phyloP scores from a whole-genome alignment of 1,139 yeast species.

The Suzukiozyma palmioleophila region DNA sequence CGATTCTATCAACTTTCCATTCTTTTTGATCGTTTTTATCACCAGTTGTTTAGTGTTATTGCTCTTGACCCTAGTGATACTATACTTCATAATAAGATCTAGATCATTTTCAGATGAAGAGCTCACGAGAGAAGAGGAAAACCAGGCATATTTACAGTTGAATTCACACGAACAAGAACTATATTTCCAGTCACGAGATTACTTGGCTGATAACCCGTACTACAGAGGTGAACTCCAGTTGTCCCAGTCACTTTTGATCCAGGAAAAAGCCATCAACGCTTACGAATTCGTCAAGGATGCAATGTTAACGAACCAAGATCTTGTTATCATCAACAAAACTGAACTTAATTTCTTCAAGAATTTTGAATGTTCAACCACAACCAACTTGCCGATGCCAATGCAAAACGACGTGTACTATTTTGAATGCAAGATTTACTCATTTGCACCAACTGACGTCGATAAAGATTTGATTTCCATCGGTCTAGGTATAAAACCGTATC shows the following conservation, averaged over 20 bases:
- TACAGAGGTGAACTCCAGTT: constrained; percentile 39
- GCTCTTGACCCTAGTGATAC: constrained; percentile 10
- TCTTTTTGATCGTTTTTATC: constrained; percentile 8
- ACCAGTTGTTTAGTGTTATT: constrained; percentile 11
- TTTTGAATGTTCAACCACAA: constrained; percentile 72
- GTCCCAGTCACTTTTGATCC: constrained; percentile 59
- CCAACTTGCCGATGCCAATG: constrained; percentile 84
- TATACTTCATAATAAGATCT: constrained; percentile 10
- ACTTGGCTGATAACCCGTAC: constrained; percentile 52
- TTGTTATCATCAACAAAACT: constrained; percentile 63
- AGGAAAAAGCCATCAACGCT: constrained; percentile 89
- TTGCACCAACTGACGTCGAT: constrained; percentile 48
- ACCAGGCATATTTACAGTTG: constrained; percentile 56
- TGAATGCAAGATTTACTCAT: constrained; percentile 62
- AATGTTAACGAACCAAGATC: constrained; percentile 54
- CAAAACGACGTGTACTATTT: constrained; percentile 87
- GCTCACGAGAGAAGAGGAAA: constrained; percentile 57
- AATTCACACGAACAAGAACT: constrained; percentile 76
- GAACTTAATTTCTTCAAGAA: constrained; percentile 72
- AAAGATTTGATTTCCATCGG: constrained; percentile 44
- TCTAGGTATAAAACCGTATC: constrained; percentile 48
- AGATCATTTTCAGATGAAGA: constrained; percentile 41
- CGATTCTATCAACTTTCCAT: not conserved
- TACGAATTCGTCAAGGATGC: constrained; percentile 85
- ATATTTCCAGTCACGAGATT: constrained; percentile 66